phyloP scores from a whole-genome alignment of 805 yeast genomes.

The Candida manassasensis region DNA sequence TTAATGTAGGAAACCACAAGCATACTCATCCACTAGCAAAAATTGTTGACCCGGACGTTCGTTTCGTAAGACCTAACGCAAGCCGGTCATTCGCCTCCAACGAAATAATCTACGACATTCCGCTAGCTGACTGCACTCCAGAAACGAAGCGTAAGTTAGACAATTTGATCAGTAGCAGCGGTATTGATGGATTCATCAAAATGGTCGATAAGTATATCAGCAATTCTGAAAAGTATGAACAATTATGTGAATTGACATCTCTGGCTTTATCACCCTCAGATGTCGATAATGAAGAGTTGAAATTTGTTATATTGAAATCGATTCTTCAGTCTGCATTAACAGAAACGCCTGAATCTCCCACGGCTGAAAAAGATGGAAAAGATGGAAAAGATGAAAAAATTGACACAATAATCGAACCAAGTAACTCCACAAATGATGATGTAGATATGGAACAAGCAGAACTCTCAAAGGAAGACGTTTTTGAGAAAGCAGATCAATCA shows the following conservation, averaged over 20 bases:
- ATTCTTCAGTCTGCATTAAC: constrained; percentile 12
- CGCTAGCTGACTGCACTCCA: constrained; percentile 17
- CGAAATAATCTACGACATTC: constrained; percentile 22
- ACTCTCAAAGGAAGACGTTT: background rate
- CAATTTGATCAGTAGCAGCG: constrained; percentile 11
- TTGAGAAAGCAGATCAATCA: background rate
- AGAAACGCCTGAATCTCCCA: too few species aligned
- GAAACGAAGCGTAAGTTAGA: constrained; percentile 15
- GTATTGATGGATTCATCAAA: constrained; percentile 14
- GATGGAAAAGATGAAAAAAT: too few species aligned
- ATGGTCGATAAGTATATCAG: constrained; percentile 14
- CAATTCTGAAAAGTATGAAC: constrained; percentile 21
- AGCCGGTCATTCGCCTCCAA: too few species aligned
- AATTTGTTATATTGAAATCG: constrained; percentile 20
- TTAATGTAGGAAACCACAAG: constrained; percentile 15
- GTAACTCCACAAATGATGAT: too few species aligned
- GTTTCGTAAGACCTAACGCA: constrained; percentile 2
- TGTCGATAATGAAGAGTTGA: constrained; percentile 16
- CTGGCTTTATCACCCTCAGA: constrained; percentile 5
- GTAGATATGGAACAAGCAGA: too few species aligned
- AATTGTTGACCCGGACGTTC: constrained; percentile 14
- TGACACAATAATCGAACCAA: too few species aligned
- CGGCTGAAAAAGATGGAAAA: too few species aligned
- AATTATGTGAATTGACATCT: constrained; percentile 15
- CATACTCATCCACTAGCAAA: constrained; percentile 29